Conservation (phyloP, 2,329 filamentous ascomycete genomes). For the Tolypocladium inflatum region DNA sequence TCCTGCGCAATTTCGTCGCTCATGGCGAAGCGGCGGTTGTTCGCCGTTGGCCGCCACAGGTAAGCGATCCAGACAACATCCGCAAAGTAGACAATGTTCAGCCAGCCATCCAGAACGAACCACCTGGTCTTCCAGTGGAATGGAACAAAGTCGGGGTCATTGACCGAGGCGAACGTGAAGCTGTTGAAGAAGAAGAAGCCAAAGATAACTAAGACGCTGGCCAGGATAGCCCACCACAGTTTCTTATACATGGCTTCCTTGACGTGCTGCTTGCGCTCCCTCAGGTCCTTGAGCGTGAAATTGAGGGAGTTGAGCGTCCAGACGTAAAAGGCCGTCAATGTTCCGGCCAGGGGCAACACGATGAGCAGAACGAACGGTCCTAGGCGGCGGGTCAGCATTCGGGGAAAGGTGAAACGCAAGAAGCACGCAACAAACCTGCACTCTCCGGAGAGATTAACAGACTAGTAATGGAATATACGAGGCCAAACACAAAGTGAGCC, state of each 20-base stretch:
- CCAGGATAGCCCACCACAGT: constrained; percentile 94
- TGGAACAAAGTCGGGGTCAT: constrained; percentile 82
- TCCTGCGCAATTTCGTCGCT: constrained; percentile 98
- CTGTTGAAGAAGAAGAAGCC: constrained; percentile 98
- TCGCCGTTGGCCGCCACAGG: constrained; percentile 90
- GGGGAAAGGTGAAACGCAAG: neutral
- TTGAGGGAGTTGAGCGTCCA: constrained; percentile 97
- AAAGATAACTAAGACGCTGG: constrained; percentile 90
- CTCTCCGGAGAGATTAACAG: constrained; percentile 82
- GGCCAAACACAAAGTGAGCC: constrained; percentile 87
- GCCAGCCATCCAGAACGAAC: constrained; percentile 96
- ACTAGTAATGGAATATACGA: constrained; percentile 86
- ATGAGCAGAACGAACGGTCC: constrained; percentile 88
- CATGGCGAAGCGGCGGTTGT: constrained; percentile 97
- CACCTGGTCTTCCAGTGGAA: constrained; percentile 96
- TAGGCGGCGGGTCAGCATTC: constrained; percentile 17
- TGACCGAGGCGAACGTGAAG: constrained; percentile 81
- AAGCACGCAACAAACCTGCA: constrained; percentile 42
- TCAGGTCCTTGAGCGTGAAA: constrained; percentile 90
- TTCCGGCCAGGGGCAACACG: constrained; percentile 83
- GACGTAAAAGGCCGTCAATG: constrained; percentile 92
- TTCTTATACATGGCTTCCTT: constrained; percentile 97
- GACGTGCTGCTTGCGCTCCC: constrained; percentile 83
- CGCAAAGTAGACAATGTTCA: constrained; percentile 91
- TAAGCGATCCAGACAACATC: constrained; percentile 92